Evolutionary conservation across 2,329 filamentous ascomycete species (phyloP), one percentile per base, ranked within the genome.

Genomic region (Arthrobotrys entomopaga): DNA sequence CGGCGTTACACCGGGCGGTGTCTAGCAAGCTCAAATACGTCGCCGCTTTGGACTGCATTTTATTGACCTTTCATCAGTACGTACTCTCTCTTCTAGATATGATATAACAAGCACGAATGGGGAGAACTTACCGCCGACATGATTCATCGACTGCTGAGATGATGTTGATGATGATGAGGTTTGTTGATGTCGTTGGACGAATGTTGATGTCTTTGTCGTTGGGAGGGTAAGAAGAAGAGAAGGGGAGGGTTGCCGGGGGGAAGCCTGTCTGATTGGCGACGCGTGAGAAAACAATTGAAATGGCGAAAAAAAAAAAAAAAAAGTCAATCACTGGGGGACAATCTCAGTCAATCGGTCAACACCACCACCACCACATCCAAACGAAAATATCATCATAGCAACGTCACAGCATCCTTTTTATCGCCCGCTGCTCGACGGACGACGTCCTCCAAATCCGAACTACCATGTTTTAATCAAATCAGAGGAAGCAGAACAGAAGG

Each of bases 11-110:
- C 80, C 95, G 90, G 77, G 92, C 93, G 78, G 89, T 87, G 81
- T 98, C 92, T 80, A 99, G 87, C 82, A 89, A 88, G 80, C 87
- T 86, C 78, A 97, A 86, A 82, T 98, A 98, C 81, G 89, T 88
- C 78, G 86, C 86, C 76, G 89, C 93, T 84, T 99, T 99, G 77
- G 87, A 85, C 82, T 88, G 20, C 6, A 34, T 34, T n/a, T 34
- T 6, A 34, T 34, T 1, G 10, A 34, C 5, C 38, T 15, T 26
- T 43, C 13, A 10, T 56, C 49, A 56, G 60, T 26, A 22, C 19
- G 24, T 10, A 8, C 43, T 2, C 29, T 10, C 29, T 13, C 13
- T 15, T n/a, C 3, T 8, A 22, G 24, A 56, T 20, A 57, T 13
- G 6, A 40, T 40, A 40, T 40, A 22, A 22, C 20, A 40, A 10